phyloP scores from a whole-genome alignment of 192 early-diverging fungal species.

The Gorgonomyces haynaldii region DNA sequence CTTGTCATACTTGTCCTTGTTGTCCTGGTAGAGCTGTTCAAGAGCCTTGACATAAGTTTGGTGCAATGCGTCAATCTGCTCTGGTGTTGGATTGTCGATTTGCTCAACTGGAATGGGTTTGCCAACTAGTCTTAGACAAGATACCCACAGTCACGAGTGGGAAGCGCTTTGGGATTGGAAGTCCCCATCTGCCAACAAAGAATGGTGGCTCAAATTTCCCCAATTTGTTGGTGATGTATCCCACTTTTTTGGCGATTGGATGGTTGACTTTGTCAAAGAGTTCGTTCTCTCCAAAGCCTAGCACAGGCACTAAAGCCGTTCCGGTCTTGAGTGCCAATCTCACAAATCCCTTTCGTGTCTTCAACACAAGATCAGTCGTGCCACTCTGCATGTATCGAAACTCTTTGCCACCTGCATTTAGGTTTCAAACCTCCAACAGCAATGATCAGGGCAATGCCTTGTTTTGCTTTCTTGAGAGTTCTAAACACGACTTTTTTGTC shows the following conservation, averaged over 20 bases:
- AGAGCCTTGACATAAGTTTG: conserved; percentile 9
- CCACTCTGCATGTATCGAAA: conserved; percentile 32
- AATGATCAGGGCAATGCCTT: conserved; percentile 58
- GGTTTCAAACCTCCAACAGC: conserved; percentile 91
- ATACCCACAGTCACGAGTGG: conserved; percentile 7
- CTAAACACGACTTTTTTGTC: conserved; percentile 59
- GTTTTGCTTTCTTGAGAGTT: conserved; percentile 54
- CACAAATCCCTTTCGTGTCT: conserved; percentile 1
- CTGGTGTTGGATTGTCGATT: conserved; percentile 12
- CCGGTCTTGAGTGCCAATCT: neutral
- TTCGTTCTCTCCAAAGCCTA: conserved; percentile 10
- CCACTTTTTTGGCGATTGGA: neutral
- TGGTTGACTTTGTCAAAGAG: neutral
- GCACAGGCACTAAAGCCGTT: neutral
- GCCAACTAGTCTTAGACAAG: conserved; percentile 8
- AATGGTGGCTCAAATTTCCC: neutral
- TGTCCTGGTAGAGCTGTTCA: conserved; percentile 9
- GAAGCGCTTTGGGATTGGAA: neutral
- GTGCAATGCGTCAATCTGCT: conserved; percentile 17
- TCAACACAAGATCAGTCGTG: conserved; percentile 4
- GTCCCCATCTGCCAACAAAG: conserved; percentile 1
- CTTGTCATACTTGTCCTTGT: conserved; percentile 20
- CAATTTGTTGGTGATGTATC: neutral
- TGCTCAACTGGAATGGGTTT: conserved; percentile 10
- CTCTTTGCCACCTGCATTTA: conserved; percentile 7